phyloP scores from a whole-genome alignment of 129 eudicot genomes.

The Lonicera japonica region DNA sequence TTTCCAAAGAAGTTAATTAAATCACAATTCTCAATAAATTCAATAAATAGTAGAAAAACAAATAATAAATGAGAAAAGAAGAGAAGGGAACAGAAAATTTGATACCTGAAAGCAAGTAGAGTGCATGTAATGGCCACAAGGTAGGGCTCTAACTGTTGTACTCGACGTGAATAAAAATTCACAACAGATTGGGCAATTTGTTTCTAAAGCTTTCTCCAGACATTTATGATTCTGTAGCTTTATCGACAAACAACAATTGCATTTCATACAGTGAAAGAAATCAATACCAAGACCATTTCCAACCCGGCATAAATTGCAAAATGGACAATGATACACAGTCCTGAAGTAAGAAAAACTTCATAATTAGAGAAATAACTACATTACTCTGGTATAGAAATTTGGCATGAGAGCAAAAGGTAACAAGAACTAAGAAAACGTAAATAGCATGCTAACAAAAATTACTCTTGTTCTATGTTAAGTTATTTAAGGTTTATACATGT shows the following conservation, averaged over 20 bases:
- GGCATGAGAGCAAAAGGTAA: too few species aligned
- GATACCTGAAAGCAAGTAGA: conserved; percentile 50
- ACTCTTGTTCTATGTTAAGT: too few species aligned
- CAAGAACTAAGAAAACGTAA: too few species aligned
- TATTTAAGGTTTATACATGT: too few species aligned
- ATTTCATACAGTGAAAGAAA: conserved; percentile 46
- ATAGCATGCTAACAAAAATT: too few species aligned
- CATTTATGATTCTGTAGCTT: conserved; percentile 36
- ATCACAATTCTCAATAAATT: not conserved
- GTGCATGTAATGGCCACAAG: conserved; percentile 51
- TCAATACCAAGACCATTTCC: conserved; percentile 45
- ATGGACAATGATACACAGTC: conserved; percentile 43
- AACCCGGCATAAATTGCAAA: conserved; percentile 44
- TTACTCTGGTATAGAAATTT: not conserved
- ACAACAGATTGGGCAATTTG: conserved; percentile 50
- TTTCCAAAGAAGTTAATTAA: not conserved
- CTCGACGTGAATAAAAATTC: conserved; percentile 49
- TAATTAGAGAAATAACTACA: not conserved
- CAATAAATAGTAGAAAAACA: not conserved
- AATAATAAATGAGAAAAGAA: not conserved
- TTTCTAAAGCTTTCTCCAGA: conserved; percentile 42
- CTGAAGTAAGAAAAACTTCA: conserved; percentile 13
- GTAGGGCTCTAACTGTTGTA: conserved; percentile 40
- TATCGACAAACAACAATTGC: conserved; percentile 37
- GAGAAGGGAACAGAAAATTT: not conserved